Evolutionary conservation across 1,284 basidiomycete species (phyloP), one percentile per base, ranked within the genome.

Genomic region (Boletus sp.): DNA sequence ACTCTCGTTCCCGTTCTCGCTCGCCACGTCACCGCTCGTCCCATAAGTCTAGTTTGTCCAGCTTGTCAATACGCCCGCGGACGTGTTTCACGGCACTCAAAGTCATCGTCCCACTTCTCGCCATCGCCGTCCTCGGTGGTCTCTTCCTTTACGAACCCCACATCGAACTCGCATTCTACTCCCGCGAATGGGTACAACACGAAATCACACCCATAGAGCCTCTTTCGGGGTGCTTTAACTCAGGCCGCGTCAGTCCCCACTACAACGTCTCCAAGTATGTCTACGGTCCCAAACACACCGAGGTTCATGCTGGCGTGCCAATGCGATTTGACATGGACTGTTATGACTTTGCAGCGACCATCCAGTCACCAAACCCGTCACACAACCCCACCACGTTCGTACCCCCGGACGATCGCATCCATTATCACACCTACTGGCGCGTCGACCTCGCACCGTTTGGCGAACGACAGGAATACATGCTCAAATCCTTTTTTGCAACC

Each of bases 391-490:
- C 23, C 38, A 27, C 39, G 53, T 48, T 44, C 14, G 23, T 58
- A 14, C 54, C 62, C 2, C 56, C 67, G 10, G 72, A 77, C 36
- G 71, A 78, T 46, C 72, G 77, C 20, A 76, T 78, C 8, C 76
- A 81, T 43, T 93, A 81, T 62, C 93, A 96, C 67, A 84, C 90
- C 2, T 95, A 94, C 65, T 95, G 93, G 92, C 77, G 92, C 14
- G 78, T 78, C 47, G 93, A 96, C 69, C 80, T 96, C 30, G 80
- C 82, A 1, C 73, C 83, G 1, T 91, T 96, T 58, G 81, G 76
- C 4, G 75, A 78, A 48, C 77, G 93, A 19, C 93, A 96, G 64
- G 86, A 91, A 58, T 85, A 82, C 71, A 89, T 94, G 74, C 76
- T 97, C 59, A 85, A 89, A 61, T 90, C 89, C 0, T 93, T 93